Evolutionary conservation across 768 basidiomycete genomes (phyloP).

Genomic region (Rhodotorula paludigena): DNA sequence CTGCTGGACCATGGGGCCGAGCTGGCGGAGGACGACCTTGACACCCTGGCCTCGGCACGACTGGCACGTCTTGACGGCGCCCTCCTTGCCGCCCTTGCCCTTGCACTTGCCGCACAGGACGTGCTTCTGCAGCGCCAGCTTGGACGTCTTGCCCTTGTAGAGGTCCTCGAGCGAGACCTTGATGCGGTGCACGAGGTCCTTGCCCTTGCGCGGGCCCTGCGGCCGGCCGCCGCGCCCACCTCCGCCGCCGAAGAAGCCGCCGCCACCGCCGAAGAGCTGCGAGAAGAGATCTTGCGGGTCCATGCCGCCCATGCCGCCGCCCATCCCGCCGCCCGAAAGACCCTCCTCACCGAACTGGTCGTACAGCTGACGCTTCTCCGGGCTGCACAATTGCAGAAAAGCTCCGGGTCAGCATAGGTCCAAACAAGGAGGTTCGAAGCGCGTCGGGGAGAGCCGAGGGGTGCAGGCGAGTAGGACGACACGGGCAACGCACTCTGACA

Average conservation of each 20-base stretch:
- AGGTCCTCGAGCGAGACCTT: constrained; percentile 95
- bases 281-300: constrained; percentile 91
- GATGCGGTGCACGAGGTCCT: constrained; percentile 96
- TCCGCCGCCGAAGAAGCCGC: constrained; percentile 52
- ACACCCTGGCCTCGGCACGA: constrained; percentile 83
- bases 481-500: constrained; percentile 60
- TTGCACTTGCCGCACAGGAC: constrained; percentile 88
- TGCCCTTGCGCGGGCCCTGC: constrained; percentile 79
- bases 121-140: constrained; percentile 92
- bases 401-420: background rate
- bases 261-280: constrained; percentile 74
- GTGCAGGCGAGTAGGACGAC: background rate
- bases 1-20: constrained; percentile 99
- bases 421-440: background rate
- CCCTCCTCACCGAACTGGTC: constrained; percentile 92
- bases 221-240: constrained; percentile 60
- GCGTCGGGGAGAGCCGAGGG: background rate
- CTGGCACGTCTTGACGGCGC: constrained; percentile 74
- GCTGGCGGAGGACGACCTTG: constrained; percentile 84
- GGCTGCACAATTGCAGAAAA: background rate
- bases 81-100: constrained; percentile 96
- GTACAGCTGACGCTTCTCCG: constrained; percentile 52
- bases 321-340: constrained; percentile 60
- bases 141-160: constrained; percentile 97
- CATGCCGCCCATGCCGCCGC: constrained; percentile 84